Percentiles rank a stretch among this genome's conserved stretches.
Conservation (phyloP, 140 eudicot genomes). For the Flaveria floridana region DNA sequence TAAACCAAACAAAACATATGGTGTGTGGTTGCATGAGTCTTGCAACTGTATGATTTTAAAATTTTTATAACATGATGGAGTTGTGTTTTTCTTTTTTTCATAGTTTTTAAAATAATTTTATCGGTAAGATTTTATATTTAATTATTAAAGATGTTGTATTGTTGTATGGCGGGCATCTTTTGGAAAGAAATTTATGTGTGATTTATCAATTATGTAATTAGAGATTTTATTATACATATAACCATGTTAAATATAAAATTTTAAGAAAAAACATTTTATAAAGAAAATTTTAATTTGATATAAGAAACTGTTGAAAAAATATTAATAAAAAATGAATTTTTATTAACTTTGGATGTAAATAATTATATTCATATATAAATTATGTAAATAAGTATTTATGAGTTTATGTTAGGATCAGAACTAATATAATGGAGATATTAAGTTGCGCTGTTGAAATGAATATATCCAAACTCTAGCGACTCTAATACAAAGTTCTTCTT, state of each 20-base stretch:
- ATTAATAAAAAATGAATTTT: no score
- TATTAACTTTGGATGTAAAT: no score
- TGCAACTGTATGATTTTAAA: slow-evolving; percentile 8
- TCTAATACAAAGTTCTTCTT: no score
- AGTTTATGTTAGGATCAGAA: no score
- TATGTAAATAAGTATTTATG: no score
- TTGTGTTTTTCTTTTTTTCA: background rate
- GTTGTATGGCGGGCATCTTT: background rate
- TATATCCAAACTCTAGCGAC: no score
- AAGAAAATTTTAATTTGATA: no score
- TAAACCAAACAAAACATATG: slow-evolving; percentile 23
- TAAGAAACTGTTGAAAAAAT: no score
- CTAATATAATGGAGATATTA: no score
- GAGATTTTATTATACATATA: background rate
- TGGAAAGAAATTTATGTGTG: background rate
- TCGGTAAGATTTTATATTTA: background rate
- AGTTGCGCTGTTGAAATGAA: no score
- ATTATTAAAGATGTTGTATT: background rate
- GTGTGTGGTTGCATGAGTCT: slow-evolving; percentile 22
- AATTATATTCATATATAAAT: no score
- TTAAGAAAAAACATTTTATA: no score
- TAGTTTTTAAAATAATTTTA: background rate
- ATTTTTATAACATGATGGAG: slow-evolving; percentile 13
- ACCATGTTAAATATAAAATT: background rate
- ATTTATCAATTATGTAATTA: background rate